Conservation (phyloP, 208 protist genomes). For the Leishmania amazonensis region DNA sequence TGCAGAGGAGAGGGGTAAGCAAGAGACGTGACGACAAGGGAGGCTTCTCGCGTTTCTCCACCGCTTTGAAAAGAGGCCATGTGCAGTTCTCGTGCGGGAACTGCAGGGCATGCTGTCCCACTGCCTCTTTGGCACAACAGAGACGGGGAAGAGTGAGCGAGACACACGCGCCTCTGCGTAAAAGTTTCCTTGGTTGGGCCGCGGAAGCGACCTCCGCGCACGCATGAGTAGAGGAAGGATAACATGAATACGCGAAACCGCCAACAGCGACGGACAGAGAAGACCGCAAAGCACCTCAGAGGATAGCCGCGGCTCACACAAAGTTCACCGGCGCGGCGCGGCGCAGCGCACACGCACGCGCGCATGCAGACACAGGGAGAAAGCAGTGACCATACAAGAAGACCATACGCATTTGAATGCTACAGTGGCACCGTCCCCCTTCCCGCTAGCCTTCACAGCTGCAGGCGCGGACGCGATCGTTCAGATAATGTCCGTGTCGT, state of each 20-base stretch:
- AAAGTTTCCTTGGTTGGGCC: not conserved
- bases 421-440: not conserved
- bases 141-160: not conserved
- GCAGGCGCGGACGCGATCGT: not conserved
- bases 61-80: not conserved
- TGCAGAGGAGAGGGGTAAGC: not conserved
- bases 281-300: not conserved
- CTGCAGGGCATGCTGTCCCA: not conserved
- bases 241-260: not conserved
- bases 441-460: not conserved
- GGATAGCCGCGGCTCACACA: not conserved
- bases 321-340: not conserved
- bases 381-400: not conserved
- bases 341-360: not conserved
- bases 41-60: not conserved
- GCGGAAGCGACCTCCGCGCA: not conserved
- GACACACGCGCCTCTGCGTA: not conserved
- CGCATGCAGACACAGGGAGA: too few species aligned
- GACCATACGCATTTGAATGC: not conserved
- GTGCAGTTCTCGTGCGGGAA: not conserved
- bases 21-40: not conserved
- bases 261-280: not conserved
- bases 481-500: conserved; percentile 24
- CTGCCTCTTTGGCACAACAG: not conserved
- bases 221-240: not conserved